Conservation (phyloP, 768 basidiomycete genomes). For the Suillus subaureus region DNA sequence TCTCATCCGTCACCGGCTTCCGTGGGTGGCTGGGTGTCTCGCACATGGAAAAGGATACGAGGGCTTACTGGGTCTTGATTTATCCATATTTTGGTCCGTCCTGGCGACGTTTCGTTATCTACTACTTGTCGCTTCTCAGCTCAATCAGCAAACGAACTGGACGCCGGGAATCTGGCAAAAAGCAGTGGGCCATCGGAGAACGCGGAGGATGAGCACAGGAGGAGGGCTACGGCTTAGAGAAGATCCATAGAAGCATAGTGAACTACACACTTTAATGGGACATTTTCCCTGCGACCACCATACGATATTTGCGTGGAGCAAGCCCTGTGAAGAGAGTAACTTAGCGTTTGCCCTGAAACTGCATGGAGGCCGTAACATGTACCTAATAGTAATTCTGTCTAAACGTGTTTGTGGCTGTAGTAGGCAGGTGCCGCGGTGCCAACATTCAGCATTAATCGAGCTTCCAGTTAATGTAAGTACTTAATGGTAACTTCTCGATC, state of each 20-base stretch:
- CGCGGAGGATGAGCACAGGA: constrained; percentile 46
- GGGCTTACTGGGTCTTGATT: constrained; percentile 71
- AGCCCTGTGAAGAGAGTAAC: constrained; percentile 5
- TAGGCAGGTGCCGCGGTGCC: constrained; percentile 3
- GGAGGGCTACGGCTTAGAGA: constrained; percentile 47
- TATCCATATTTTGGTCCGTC: constrained; percentile 54
- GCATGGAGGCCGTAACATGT: constrained; percentile 5
- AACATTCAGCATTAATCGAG: not conserved
- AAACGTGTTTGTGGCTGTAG: constrained; percentile 9
- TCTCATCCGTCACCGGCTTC: constrained; percentile 55
- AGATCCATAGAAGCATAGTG: constrained; percentile 32
- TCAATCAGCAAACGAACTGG: constrained; percentile 28
- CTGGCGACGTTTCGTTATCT: constrained; percentile 30
- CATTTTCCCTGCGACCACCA: constrained; percentile 8
- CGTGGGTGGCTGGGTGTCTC: constrained; percentile 68
- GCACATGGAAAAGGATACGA: constrained; percentile 68
- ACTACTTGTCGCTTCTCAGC: constrained; percentile 31
- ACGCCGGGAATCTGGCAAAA: constrained; percentile 26
- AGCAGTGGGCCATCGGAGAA: constrained; percentile 40
- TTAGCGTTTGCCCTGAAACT: constrained; percentile 9
- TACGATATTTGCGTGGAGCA: constrained; percentile 8
- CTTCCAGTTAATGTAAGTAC: constrained; percentile 6
- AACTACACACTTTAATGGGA: constrained; percentile 19
- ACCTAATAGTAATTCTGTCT: constrained; percentile 6
- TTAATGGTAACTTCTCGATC: constrained; percentile 8